phyloP scores from a whole-genome alignment of 495 filamentous ascomycete species.

The Aspergillus conjunctus region DNA sequence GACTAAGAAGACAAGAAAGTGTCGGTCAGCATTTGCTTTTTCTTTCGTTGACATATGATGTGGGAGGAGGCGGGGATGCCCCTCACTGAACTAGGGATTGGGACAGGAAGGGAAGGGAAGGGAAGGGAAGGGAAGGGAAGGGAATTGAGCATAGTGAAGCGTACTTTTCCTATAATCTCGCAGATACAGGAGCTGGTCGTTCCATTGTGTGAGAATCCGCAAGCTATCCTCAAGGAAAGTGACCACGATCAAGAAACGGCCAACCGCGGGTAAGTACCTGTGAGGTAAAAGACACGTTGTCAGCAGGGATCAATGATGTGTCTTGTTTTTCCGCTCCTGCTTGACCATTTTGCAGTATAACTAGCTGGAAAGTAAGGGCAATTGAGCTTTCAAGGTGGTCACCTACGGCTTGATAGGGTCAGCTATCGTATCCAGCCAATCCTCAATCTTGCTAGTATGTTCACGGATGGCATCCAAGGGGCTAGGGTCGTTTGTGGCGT shows the following conservation, averaged over 20 bases:
- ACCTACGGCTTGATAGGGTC: conserved; percentile 97
- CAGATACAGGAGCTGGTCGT: conserved; percentile 89
- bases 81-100: neutral
- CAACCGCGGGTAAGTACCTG: conserved; percentile 94
- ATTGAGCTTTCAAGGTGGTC: neutral
- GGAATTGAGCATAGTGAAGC: conserved; percentile 24
- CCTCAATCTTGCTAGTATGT: conserved; percentile 98
- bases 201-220: conserved; percentile 97
- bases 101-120: conserved; percentile 1
- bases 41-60: conserved; percentile 5
- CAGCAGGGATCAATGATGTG: conserved; percentile 26
- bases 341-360: neutral
- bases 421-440: conserved; percentile 82
- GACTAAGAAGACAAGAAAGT: conserved; percentile 54
- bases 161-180: conserved; percentile 92
- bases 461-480: conserved; percentile 88
- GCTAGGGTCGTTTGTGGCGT: conserved; percentile 72
- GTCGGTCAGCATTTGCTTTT: conserved; percentile 8
- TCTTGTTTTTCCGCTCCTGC: conserved; percentile 10
- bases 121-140: neutral
- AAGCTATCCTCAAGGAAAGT: conserved; percentile 97
- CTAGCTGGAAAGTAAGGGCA: neutral
- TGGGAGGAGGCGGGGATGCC: neutral
- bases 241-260: conserved; percentile 95
- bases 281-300: conserved; percentile 40